Base-by-base conservation (phyloP, 1,284 basidiomycete species). In the Anthracocystis setariae region DNA sequence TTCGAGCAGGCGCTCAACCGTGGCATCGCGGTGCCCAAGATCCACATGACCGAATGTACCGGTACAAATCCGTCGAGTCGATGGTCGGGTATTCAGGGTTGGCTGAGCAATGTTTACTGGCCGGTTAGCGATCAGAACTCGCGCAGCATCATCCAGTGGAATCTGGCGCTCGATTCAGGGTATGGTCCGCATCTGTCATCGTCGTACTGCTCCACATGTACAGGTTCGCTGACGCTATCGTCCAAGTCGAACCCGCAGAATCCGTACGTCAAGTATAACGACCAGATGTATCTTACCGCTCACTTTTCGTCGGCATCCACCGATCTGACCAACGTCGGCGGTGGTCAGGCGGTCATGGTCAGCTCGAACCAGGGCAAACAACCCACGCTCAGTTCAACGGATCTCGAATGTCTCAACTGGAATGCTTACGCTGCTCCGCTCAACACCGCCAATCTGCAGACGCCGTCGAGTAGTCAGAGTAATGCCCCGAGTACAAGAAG, bases 41-140 rank as follows among this genome's bases (percentile, higher is more conserved):
- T 73, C 0, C 72, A 76, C 43, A 62, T 76, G 68, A 62, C 76
- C 18, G 76, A 77, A 29, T 77, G 75, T 46, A 71, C 74, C 3
- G 73, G 74, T 12, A 64, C 56, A n/a, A 40, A 39, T 23, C 59
- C 59, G 8, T 24, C 46, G 33, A 37, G 24, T 10, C 44, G 62
- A 4, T 74, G 71, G 66, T 25, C 50, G 17, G 57, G 61, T 2
- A 58, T 74, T 3, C 58, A 67, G 18, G 75, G 55, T 15, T 77
- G 76, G 76, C 43, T 76, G n/a, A 43, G 25, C 38, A 50, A 50
- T 33, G 58, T 76, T 47, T 78, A 71, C 33, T 62, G 58, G 53
- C 76, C 71, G n/a, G 57, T 74, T n/a, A n/a, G 35, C 20, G 3
- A 10, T 3, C 61, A 62, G 29, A 63, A 70, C 24, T 25, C 61